These are phyloP conservation scores for Gleditsia sinensis DNA, from an alignment of 306 rosid species.

Conservation along the genomic window DNA sequence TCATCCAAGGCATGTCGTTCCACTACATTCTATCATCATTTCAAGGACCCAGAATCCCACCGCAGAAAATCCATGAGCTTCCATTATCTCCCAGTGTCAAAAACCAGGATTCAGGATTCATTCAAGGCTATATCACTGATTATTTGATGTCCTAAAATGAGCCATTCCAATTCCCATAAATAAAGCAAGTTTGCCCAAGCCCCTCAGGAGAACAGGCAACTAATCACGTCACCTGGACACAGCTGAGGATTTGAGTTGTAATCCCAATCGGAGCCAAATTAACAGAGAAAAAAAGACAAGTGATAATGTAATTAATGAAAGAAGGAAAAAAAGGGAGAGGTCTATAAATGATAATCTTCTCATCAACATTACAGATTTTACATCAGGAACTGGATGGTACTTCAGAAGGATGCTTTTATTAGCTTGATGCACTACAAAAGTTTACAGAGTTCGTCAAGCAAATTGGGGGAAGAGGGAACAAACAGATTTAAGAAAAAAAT, in stretches of 20 bases:
- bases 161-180: neutral
- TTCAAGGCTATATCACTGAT: no score
- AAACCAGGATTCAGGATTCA: no score
- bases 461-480: neutral
- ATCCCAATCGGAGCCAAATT: no score
- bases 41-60: no score
- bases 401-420: neutral
- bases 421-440: neutral
- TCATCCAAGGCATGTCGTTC: no score
- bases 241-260: no score
- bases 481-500: neutral
- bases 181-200: neutral
- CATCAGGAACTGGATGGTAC: constrained; percentile 1
- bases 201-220: neutral
- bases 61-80: no score
- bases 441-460: neutral
- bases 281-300: neutral
- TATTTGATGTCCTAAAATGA: neutral
- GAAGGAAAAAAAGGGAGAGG: neutral
- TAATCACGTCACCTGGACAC: neutral
- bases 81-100: no score
- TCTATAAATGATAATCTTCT: constrained; percentile 9
- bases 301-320: neutral
- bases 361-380: neutral
- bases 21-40: no score